These are phyloP conservation scores for Gossypium laxum DNA, from an alignment of 441 rosid genomes.

Conservation along the genomic window DNA sequence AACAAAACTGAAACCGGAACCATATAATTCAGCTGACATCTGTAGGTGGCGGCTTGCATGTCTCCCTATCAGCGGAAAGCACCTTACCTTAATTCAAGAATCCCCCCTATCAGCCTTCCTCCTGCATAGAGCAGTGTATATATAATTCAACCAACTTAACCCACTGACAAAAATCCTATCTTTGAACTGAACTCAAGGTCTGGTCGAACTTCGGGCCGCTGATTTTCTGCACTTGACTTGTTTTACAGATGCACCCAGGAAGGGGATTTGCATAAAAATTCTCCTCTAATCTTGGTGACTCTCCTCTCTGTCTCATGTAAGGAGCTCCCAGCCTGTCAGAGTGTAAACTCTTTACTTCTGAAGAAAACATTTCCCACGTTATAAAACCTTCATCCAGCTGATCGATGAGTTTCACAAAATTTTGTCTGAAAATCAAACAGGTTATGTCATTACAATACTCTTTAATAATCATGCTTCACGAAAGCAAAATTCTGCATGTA, in stretches of 20 bases:
- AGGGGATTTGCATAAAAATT: constrained; percentile 81
- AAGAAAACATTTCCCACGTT: constrained; percentile 67
- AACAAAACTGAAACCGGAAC: constrained; percentile 8
- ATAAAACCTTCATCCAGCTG: constrained; percentile 48
- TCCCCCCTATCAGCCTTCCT: neutral
- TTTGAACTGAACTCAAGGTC: constrained; percentile 21
- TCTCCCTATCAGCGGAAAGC: constrained; percentile 8
- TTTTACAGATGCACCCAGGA: constrained; percentile 75
- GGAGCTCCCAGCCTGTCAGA: constrained; percentile 63
- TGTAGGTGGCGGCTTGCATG: constrained; percentile 15
- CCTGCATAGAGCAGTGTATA: neutral
- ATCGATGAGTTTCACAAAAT: constrained; percentile 59
- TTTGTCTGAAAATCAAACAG: constrained; percentile 40
- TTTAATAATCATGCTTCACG: neutral
- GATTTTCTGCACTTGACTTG: constrained; percentile 24
- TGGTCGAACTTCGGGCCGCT: constrained; percentile 20
- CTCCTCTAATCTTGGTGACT: constrained; percentile 71
- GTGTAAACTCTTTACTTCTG: constrained; percentile 50
- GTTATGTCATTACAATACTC: neutral
- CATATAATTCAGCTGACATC: constrained; percentile 1
- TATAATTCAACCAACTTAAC: constrained; percentile 7
- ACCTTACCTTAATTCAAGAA: constrained; percentile 11
- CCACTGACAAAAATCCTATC: constrained; percentile 23
- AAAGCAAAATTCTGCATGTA: neutral
- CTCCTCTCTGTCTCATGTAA: constrained; percentile 49